Evolutionary conservation across 2,329 filamentous ascomycete genomes (phyloP).

Genomic region (Fusarium annulatum): DNA sequence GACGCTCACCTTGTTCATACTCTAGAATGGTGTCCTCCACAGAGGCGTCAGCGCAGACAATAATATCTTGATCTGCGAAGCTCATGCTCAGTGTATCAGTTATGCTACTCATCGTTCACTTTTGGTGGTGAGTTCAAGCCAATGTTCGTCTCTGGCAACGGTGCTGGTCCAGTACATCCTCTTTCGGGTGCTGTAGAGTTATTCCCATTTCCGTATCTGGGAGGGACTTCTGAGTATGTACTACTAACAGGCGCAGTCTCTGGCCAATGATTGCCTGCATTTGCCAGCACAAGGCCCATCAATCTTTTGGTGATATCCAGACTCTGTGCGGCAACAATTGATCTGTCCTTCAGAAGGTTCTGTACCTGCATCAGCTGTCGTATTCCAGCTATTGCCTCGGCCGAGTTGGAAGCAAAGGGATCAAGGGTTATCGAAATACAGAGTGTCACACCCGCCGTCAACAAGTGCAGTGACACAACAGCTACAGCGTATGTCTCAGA

Average conservation of each 20-base stretch:
- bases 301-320: background rate
- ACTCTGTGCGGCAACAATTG: background rate
- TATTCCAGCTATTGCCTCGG: accelerated
- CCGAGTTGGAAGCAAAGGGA: background rate
- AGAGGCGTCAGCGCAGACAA: accelerated
- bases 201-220: accelerated
- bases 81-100: background rate
- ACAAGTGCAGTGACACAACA: background rate
- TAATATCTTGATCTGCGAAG: background rate
- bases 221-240: background rate
- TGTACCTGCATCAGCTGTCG: background rate
- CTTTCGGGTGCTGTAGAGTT: accelerated
- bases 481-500: background rate
- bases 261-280: accelerated
- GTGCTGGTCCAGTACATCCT: too few species aligned
- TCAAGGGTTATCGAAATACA: background rate
- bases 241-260: accelerated
- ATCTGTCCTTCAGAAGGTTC: background rate
- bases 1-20: background rate
- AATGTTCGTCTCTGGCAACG: accelerated
- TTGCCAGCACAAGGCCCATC: background rate
- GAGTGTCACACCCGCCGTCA: background rate
- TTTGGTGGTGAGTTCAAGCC: accelerated
- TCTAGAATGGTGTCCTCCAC: accelerated
- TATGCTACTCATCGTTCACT: background rate